Conservation (phyloP, 2,329 filamentous ascomycete genomes). For the Beauveria scarabaeidicola region DNA sequence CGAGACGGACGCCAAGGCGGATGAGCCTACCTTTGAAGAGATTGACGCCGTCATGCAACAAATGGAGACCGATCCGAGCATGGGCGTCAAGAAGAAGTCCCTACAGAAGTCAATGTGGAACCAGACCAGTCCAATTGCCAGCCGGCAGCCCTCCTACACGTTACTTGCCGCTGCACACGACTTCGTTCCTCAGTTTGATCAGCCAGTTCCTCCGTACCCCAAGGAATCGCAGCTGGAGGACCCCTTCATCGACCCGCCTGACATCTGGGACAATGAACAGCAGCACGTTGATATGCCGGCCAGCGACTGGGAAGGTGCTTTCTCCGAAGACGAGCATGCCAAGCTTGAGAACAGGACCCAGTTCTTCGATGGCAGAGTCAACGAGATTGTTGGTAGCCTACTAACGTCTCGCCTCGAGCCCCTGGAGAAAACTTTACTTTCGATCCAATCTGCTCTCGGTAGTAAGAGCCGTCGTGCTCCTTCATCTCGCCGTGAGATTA, state of each 20-base stretch:
- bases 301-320: slow-evolving; percentile 88
- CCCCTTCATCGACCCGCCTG: slow-evolving; percentile 50
- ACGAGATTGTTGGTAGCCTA: slow-evolving; percentile 71
- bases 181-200: slow-evolving; percentile 4
- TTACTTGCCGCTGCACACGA: neutral
- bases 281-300: slow-evolving; percentile 49
- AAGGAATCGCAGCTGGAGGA: slow-evolving; percentile 43
- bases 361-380: slow-evolving; percentile 89
- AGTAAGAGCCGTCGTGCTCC: slow-evolving; percentile 46
- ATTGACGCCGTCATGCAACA: slow-evolving; percentile 91
- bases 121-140: slow-evolving; percentile 31
- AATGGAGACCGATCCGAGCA: slow-evolving; percentile 62
- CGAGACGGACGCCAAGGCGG: slow-evolving; percentile 20
- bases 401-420: slow-evolving; percentile 71
- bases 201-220: slow-evolving; percentile 2
- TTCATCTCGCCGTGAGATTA: slow-evolving; percentile 49
- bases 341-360: slow-evolving; percentile 73
- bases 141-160: slow-evolving; percentile 2
- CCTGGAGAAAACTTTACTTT: slow-evolving; percentile 67
- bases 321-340: slow-evolving; percentile 73
- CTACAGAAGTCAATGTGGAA: slow-evolving; percentile 39
- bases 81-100: slow-evolving; percentile 58
- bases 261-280: slow-evolving; percentile 28
- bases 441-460: slow-evolving; percentile 63
- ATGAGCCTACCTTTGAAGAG: slow-evolving; percentile 60